These are phyloP conservation scores for Kwoniella heveanensis DNA, from an alignment of 768 basidiomycete species.

Conservation along the genomic window DNA sequence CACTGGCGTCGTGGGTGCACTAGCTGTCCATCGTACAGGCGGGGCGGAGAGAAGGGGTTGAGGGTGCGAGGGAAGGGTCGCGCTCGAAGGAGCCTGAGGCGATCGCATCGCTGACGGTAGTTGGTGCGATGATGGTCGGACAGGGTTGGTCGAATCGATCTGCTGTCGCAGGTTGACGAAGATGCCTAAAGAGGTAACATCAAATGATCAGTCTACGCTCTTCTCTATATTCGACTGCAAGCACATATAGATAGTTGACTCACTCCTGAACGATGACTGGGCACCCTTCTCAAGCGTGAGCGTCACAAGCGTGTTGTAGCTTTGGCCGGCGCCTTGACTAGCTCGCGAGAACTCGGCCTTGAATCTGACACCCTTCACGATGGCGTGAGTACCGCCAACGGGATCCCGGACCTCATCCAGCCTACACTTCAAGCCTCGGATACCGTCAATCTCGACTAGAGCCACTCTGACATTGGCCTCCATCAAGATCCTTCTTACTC, in stretches of 20 bases:
- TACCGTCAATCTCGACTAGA: constrained; percentile 66
- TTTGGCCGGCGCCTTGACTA: constrained; percentile 53
- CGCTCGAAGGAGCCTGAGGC: constrained; percentile 7
- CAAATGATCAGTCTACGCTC: neutral
- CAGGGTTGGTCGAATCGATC: constrained; percentile 23
- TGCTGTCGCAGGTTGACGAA: constrained; percentile 25
- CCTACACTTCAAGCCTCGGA: constrained; percentile 74
- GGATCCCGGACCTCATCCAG: constrained; percentile 65
- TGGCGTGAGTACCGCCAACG: constrained; percentile 62
- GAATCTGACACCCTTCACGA: constrained; percentile 75
- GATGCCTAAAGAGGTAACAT: constrained; percentile 21
- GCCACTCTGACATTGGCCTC: constrained; percentile 70
- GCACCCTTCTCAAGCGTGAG: constrained; percentile 86
- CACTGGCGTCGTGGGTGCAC: constrained; percentile 37
- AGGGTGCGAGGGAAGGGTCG: constrained; percentile 23
- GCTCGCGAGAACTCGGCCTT: constrained; percentile 70
- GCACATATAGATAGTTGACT: constrained; percentile 15
- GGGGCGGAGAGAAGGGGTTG: constrained; percentile 35
- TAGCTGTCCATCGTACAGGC: constrained; percentile 28
- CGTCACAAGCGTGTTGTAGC: constrained; percentile 65
- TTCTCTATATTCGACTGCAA: neutral
- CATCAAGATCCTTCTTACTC: constrained; percentile 73
- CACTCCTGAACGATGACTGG: constrained; percentile 71
- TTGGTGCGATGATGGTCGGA: constrained; percentile 6
- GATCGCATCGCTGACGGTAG: constrained; percentile 19